A percentile compares a stretch with the other conserved stretches of the same genome.
Conservation (phyloP, 306 rosid genomes). For the Psophocarpus tetragonolobus region DNA sequence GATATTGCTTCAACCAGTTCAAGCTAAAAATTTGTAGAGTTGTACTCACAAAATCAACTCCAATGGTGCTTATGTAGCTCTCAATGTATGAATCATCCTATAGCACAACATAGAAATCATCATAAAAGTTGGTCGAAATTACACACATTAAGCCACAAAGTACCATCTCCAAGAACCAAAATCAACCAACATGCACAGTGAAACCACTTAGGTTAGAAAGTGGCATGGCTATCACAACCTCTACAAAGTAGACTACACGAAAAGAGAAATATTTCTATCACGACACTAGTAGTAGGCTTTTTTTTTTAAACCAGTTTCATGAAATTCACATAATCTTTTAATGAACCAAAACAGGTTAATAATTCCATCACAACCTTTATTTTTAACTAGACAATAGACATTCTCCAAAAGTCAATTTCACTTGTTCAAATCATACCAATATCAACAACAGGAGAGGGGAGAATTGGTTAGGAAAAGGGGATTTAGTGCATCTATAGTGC, state of each 20-base stretch:
- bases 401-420: not conserved
- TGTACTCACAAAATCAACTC: constrained; percentile 91
- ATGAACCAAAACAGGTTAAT: not conserved
- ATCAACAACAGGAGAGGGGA: not conserved
- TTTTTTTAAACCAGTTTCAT: not conserved
- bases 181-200: constrained; percentile 11
- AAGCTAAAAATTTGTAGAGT: not conserved
- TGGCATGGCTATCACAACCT: not conserved
- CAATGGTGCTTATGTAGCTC: constrained; percentile 97
- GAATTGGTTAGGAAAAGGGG: not conserved
- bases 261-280: not conserved
- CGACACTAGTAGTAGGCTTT: not conserved
- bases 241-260: not conserved
- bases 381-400: not conserved
- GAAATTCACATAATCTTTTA: not conserved
- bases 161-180: constrained; percentile 20
- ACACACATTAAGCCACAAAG: not conserved
- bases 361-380: not conserved
- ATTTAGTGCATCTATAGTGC: not conserved
- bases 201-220: not conserved
- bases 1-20: constrained; percentile 11
- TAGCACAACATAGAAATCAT: constrained; percentile 8
- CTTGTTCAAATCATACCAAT: not conserved
- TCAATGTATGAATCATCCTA: constrained; percentile 96
- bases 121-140: not conserved